Conservation (phyloP, 225 moss, liverwort and hornwort genomes). For the Thuidium tamariscinum region DNA sequence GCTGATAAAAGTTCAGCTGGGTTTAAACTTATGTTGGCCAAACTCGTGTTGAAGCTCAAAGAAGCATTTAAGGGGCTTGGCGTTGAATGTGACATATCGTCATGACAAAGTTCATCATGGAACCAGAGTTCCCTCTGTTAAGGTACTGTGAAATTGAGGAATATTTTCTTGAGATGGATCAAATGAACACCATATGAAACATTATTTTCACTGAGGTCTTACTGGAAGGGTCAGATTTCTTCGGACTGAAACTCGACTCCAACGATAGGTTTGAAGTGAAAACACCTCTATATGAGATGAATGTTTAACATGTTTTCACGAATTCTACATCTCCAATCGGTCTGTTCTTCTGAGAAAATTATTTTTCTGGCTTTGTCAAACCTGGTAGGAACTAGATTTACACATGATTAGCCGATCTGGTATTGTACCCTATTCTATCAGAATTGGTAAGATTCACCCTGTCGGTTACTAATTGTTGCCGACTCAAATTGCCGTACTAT, state of each 20-base stretch:
- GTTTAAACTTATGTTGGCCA: constrained; percentile 91
- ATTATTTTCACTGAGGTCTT: not conserved
- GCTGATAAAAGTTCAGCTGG: constrained; percentile 84
- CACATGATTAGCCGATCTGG: not conserved
- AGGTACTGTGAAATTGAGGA: constrained; percentile 1
- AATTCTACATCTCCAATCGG: not conserved
- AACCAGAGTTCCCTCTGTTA: not conserved
- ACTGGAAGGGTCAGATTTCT: not conserved
- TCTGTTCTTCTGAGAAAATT: not conserved
- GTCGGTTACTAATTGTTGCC: not conserved
- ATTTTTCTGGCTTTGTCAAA: not conserved
- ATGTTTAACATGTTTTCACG: not conserved
- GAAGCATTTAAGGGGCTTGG: constrained; percentile 69
- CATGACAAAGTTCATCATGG: not conserved
- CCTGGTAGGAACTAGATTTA: not conserved
- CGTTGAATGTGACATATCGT: constrained; percentile 15
- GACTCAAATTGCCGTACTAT: not conserved
- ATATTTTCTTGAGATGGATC: not conserved
- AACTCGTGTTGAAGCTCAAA: constrained; percentile 67
- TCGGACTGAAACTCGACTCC: not conserved
- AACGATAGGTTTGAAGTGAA: not conserved
- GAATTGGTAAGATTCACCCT: not conserved
- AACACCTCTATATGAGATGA: not conserved
- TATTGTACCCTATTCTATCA: not conserved
- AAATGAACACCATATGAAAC: not conserved